Conservation (phyloP, 2,329 filamentous ascomycete genomes). For the Orbilia blumenaviensis region DNA sequence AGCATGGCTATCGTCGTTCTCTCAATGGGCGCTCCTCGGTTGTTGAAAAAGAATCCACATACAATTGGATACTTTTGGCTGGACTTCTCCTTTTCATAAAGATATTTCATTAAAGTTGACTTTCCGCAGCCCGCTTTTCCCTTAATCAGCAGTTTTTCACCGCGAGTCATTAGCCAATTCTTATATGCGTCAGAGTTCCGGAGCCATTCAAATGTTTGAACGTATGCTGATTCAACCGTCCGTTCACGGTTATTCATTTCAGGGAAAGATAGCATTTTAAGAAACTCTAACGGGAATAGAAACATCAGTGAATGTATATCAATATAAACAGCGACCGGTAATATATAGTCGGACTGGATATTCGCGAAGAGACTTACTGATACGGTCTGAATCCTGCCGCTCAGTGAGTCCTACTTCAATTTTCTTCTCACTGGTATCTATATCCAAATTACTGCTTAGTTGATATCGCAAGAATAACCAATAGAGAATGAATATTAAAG, state of each 20-base stretch:
- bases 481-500: neutral
- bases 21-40: conserved; percentile 24
- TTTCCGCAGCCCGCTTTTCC: conserved; percentile 54
- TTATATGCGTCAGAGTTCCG: neutral
- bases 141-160: conserved; percentile 16
- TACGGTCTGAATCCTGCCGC: no score
- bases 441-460: no score
- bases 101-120: conserved; percentile 35
- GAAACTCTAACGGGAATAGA: neutral
- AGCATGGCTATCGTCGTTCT: conserved; percentile 47
- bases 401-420: no score
- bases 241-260: neutral
- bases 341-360: no score
- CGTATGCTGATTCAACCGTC: neutral
- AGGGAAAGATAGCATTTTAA: neutral
- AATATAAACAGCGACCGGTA: no score
- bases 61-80: neutral
- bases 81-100: neutral
- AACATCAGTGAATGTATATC: neutral
- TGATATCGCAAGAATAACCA: neutral
- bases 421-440: no score
- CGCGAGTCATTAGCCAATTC: neutral
- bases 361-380: no score
- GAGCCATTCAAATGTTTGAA: neutral
- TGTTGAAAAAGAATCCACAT: conserved; percentile 49